Evolutionary conservation across 1,139 yeast species (phyloP).

Genomic region (Geotrichum australiense): DNA sequence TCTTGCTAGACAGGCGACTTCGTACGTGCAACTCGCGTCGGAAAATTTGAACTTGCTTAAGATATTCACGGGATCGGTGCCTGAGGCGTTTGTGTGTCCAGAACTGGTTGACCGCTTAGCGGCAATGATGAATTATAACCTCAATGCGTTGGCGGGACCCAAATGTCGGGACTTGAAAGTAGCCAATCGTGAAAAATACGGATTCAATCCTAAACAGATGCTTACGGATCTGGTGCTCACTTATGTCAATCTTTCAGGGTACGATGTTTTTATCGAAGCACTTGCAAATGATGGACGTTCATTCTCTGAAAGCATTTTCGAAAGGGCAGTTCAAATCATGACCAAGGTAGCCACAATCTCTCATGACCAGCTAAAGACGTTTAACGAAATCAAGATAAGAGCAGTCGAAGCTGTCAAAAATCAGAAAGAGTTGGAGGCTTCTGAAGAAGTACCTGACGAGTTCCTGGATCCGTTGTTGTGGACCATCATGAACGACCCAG

Average conservation of each 20-base stretch:
- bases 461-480: constrained; percentile 95
- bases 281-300: constrained; percentile 91
- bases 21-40: constrained; percentile 76
- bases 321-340: constrained; percentile 63
- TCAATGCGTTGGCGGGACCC: constrained; percentile 89
- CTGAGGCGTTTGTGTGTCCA: constrained; percentile 75
- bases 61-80: constrained; percentile 78
- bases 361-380: constrained; percentile 45
- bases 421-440: constrained; percentile 76
- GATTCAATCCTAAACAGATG: constrained; percentile 71
- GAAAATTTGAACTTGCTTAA: constrained; percentile 75
- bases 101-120: constrained; percentile 93
- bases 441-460: constrained; percentile 95
- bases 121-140: constrained; percentile 88
- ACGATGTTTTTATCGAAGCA: constrained; percentile 63
- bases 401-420: constrained; percentile 56
- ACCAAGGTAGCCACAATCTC: constrained; percentile 48
- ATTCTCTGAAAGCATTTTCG: constrained; percentile 57
- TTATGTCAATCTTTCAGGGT: constrained; percentile 60
- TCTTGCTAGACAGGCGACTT: constrained; percentile 66
- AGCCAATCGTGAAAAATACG: constrained; percentile 72
- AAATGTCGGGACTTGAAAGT: constrained; percentile 86
- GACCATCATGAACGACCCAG: constrained; percentile 94
- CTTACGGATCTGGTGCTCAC: constrained; percentile 66
- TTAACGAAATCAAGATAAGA: constrained; percentile 50